These are phyloP conservation scores for Theobroma grandiflorum DNA, from an alignment of 441 rosid genomes.

Conservation along the genomic window DNA sequence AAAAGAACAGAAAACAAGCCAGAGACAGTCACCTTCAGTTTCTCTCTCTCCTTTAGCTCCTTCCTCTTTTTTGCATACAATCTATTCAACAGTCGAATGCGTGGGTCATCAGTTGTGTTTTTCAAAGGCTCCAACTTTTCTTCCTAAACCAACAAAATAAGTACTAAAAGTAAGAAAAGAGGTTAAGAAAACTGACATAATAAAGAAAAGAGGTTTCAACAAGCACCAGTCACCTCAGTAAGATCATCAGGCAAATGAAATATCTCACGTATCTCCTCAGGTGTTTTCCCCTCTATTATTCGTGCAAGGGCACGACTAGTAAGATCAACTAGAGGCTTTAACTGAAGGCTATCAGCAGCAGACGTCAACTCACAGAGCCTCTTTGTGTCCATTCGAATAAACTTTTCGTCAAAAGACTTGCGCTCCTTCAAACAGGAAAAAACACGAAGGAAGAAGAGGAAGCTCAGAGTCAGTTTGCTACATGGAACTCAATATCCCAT, in stretches of 20 bases:
- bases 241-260: slow-evolving; percentile 86
- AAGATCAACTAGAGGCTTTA: slow-evolving; percentile 78
- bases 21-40: slow-evolving; percentile 53
- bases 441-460: slow-evolving; percentile 15
- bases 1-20: slow-evolving; percentile 9
- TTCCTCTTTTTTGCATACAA: slow-evolving; percentile 75
- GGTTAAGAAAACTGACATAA: slow-evolving; percentile 16
- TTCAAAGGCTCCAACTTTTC: slow-evolving; percentile 81
- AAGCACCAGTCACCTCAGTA: slow-evolving; percentile 64
- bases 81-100: slow-evolving; percentile 72
- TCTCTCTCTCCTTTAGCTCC: slow-evolving; percentile 72
- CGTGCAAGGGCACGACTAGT: slow-evolving; percentile 83
- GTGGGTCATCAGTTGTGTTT: slow-evolving; percentile 74
- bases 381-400: slow-evolving; percentile 79
- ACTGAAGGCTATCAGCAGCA: slow-evolving; percentile 81
- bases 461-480: background rate
- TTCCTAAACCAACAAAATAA: slow-evolving; percentile 48
- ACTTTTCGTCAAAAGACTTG: slow-evolving; percentile 71
- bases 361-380: slow-evolving; percentile 81
- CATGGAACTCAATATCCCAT: background rate
- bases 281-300: slow-evolving; percentile 73
- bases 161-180: slow-evolving; percentile 27
- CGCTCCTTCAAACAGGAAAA: slow-evolving; percentile 52
- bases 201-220: slow-evolving; percentile 33
- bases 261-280: slow-evolving; percentile 82